Evolutionary conservation across 2,329 filamentous ascomycete species (phyloP), one percentile per base, ranked within the genome.

Genomic region (Monilinia laxa): DNA sequence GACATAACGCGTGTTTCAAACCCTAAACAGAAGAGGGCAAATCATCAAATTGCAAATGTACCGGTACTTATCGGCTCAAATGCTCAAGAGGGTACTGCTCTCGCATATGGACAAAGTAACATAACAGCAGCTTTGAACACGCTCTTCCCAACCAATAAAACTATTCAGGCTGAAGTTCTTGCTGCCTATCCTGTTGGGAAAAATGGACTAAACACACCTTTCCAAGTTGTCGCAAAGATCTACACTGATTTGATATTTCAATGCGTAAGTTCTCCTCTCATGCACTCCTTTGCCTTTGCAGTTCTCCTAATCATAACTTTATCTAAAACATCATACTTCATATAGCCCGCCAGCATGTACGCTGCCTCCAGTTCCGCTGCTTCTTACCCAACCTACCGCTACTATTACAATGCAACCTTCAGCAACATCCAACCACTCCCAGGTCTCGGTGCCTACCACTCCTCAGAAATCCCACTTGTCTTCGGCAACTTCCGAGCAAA

Each of bases 381-480:
- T 16, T 51, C 51, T 18, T 60, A 60, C n/a, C 56, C 56, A 20
- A 63, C 64, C 18, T 68, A 40, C 35, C 58, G 64, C 16, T 68
- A 67, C 55, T 49, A 35, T 20, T 68, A 49, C 49, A 67, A 68
- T 16, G 54, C 58, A 38, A 59, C 64, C 1, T 68, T 67, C 16
- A 52, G 58, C 12, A 59, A 68, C 45, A 55, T 56, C 14, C 64
- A 67, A 42, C 57, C 67, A 49, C 12, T 54, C 16, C 58, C 59
- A 9, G 51, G 28, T 18, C 47, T 62, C 5, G 40, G 55, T 16
- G 67, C 45, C 16, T 68, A 66, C n/a, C 67, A 68, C 23, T 47
- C 55, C 25, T 68, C 67, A 1, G 64, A 66, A 62, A 66, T 66
- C 4, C 20, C 47, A 1, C 56, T 66, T 3, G 56, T 62, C 14